phyloP scores from a whole-genome alignment of 2,329 filamentous ascomycete genomes.

The Fusarium tricinctum region DNA sequence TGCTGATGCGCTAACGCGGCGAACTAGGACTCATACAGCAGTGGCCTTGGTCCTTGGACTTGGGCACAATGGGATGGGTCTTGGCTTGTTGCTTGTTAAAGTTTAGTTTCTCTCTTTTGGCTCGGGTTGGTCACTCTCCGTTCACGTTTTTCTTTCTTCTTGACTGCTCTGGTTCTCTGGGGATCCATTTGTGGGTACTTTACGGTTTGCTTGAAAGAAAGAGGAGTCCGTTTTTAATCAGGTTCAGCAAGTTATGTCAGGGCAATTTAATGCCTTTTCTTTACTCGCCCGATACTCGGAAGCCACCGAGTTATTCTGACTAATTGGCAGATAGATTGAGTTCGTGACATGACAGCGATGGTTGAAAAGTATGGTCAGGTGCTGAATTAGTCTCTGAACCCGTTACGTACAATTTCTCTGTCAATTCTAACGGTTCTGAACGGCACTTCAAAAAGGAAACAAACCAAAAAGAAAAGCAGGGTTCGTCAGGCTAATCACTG shows the following conservation, averaged over 20 bases:
- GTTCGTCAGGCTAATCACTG: slow-evolving; percentile 25
- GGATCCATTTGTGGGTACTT: slow-evolving; percentile 21
- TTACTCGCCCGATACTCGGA: not conserved
- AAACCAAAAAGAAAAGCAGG: slow-evolving; percentile 8
- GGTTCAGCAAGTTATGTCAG: not conserved
- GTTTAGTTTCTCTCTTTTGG: slow-evolving; percentile 17
- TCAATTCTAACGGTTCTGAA: slow-evolving; percentile 6
- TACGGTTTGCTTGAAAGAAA: not conserved
- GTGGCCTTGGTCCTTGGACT: slow-evolving; percentile 8
- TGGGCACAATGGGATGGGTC: too few relatives aligned
- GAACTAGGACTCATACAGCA: slow-evolving; percentile 18
- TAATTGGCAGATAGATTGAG: slow-evolving; percentile 17
- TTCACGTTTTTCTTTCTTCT: slow-evolving; percentile 12
- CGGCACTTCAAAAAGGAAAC: slow-evolving; percentile 9
- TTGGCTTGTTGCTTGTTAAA: slow-evolving; percentile 11
- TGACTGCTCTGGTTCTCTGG: not conserved
- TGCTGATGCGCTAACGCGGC: slow-evolving; percentile 22
- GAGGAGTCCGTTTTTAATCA: too few relatives aligned
- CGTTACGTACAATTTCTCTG: not conserved
- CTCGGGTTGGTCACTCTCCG: slow-evolving; percentile 29
- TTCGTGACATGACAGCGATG: slow-evolving; percentile 22
- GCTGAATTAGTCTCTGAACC: slow-evolving; percentile 4
- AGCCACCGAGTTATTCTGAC: not conserved
- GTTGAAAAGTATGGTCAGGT: slow-evolving; percentile 9
- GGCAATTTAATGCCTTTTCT: not conserved